Percentiles rank a stretch among this genome's conserved stretches.
Conservation (phyloP, 176 grass and related monocot genomes). For the Chloris gayana region DNA sequence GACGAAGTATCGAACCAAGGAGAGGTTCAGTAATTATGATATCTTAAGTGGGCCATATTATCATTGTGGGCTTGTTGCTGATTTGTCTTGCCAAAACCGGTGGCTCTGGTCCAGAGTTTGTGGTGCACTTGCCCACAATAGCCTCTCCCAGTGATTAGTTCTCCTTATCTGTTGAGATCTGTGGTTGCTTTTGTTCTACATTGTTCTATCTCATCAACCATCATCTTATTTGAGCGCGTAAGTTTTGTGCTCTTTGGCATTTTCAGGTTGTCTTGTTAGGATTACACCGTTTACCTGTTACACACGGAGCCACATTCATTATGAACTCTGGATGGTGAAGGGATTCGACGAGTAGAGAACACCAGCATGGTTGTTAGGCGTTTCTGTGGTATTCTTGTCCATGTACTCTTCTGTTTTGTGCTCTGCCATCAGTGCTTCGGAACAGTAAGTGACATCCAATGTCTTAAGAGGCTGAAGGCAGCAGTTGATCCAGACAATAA, state of each 20-base stretch:
- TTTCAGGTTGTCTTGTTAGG: constrained; percentile 16
- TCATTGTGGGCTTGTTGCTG: background rate
- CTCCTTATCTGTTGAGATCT: background rate
- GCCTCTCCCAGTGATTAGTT: background rate
- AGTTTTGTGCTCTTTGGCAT: background rate
- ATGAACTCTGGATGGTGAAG: constrained; percentile 7
- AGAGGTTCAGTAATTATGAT: background rate
- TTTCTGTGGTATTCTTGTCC: background rate
- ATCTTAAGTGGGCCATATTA: background rate
- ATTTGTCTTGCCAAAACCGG: background rate
- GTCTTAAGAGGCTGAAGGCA: constrained; percentile 54
- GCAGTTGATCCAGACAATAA: constrained; percentile 64
- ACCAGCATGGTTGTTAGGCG: constrained; percentile 23
- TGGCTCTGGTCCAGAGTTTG: background rate
- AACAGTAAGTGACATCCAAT: constrained; percentile 55
- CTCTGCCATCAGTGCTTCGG: constrained; percentile 38
- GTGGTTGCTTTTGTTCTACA: background rate
- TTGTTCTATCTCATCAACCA: background rate
- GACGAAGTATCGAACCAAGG: background rate
- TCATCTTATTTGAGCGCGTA: background rate
- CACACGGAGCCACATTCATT: constrained; percentile 6
- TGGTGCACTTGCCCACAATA: background rate
- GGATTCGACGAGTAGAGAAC: constrained; percentile 8
- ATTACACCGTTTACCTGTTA: background rate
- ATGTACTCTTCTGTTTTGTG: constrained; percentile 26